Evolutionary conservation across 768 basidiomycete genomes (phyloP).

Genomic region (Phaeotremella fagi): DNA sequence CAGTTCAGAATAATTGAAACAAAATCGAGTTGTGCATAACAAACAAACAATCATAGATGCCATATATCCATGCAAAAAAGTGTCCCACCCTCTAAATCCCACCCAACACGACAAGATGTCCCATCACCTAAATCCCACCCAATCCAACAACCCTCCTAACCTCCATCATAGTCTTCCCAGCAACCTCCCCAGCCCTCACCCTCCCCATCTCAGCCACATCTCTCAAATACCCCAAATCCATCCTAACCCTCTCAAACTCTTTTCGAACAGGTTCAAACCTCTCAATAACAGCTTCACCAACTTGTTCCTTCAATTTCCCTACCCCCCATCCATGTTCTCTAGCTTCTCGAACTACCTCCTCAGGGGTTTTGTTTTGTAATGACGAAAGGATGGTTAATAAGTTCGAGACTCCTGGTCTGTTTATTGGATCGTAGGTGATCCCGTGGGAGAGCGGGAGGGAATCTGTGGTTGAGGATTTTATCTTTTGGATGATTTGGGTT

Average conservation of each 20-base stretch:
- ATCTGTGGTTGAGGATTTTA: slow-evolving; percentile 80
- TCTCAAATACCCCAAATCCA: slow-evolving; percentile 60
- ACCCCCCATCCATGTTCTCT: slow-evolving; percentile 54
- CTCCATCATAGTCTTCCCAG: slow-evolving; percentile 60
- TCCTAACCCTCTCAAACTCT: slow-evolving; percentile 63
- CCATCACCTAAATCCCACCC: slow-evolving; percentile 19
- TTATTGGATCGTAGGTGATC: slow-evolving; percentile 72
- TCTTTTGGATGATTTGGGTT: slow-evolving; percentile 61
- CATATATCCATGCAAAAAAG: not conserved
- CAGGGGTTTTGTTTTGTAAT: slow-evolving; percentile 33
- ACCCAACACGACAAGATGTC: not conserved
- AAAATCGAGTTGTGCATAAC: slow-evolving; percentile 1
- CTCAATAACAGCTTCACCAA: slow-evolving; percentile 67
- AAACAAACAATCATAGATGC: not conserved
- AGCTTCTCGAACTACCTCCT: slow-evolving; percentile 50
- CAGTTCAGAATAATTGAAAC: too few relatives aligned
- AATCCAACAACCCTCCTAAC: slow-evolving; percentile 69
- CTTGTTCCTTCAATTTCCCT: slow-evolving; percentile 66
- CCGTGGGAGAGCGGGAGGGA: slow-evolving; percentile 54
- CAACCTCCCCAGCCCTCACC: slow-evolving; percentile 59
- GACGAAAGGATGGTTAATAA: slow-evolving; percentile 73
- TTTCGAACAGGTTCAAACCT: slow-evolving; percentile 62
- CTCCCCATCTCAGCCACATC: slow-evolving; percentile 64
- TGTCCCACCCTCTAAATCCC: not conserved
- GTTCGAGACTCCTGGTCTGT: slow-evolving; percentile 79